Conservation (phyloP, 768 basidiomycete species). For the Pleurotus salmoneostramineus region DNA sequence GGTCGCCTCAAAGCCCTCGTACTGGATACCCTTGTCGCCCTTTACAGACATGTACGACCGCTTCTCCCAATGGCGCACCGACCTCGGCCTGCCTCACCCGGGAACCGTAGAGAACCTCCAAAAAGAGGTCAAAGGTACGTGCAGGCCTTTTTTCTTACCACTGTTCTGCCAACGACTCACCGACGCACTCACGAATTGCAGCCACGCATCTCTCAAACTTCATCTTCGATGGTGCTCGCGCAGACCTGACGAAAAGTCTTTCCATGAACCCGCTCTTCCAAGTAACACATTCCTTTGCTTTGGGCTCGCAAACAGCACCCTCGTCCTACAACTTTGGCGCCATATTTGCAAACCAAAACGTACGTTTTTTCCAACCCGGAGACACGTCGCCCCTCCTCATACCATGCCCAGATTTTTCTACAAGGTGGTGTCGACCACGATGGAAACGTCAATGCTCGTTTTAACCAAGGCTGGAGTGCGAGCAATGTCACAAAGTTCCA, state of each 20-base stretch:
- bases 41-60: conserved; percentile 65
- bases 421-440: conserved; percentile 95
- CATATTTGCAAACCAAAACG: conserved; percentile 82
- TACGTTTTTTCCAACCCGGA: conserved; percentile 25
- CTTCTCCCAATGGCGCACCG: conserved; percentile 78
- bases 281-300: conserved; percentile 92
- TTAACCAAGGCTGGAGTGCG: conserved; percentile 86
- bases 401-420: conserved; percentile 65
- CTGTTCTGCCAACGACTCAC: conserved; percentile 1
- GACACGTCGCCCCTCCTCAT: conserved; percentile 13
- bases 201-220: conserved; percentile 91
- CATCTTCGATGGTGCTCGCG: conserved; percentile 95
- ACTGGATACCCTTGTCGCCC: conserved; percentile 48
- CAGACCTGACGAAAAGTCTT: conserved; percentile 91
- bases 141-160: background rate
- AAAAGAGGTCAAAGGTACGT: conserved; percentile 87
- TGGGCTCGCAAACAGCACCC: conserved; percentile 81
- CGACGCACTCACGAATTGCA: conserved; percentile 23
- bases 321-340: conserved; percentile 95
- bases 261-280: conserved; percentile 96
- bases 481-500: conserved; percentile 81
- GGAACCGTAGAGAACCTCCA: conserved; percentile 90
- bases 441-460: conserved; percentile 81
- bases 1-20: conserved; percentile 28
- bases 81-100: conserved; percentile 84